Conservation (phyloP, 768 basidiomycete species). For the Gautieria morchelliformis region DNA sequence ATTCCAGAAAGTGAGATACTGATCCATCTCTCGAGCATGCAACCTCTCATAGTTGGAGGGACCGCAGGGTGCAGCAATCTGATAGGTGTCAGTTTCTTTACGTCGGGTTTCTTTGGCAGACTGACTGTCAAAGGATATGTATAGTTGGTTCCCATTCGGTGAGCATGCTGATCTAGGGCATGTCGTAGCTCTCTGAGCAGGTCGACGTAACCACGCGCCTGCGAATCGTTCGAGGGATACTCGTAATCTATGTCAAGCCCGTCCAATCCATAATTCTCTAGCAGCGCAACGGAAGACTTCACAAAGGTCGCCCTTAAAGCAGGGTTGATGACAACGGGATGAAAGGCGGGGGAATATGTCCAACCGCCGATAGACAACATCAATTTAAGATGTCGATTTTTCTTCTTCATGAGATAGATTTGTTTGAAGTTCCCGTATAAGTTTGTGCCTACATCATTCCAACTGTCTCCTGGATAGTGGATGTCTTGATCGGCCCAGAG, state of each 20-base stretch:
- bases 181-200: constrained; percentile 66
- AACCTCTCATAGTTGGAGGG: constrained; percentile 77
- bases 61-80: constrained; percentile 94
- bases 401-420: constrained; percentile 83
- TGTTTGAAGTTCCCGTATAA: constrained; percentile 95
- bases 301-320: constrained; percentile 67
- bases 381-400: constrained; percentile 69
- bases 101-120: constrained; percentile 1
- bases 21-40: constrained; percentile 75
- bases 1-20: constrained; percentile 91
- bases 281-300: constrained; percentile 60
- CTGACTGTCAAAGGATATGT: constrained; percentile 69
- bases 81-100: background rate
- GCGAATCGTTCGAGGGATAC: constrained; percentile 69
- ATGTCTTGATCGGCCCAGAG: constrained; percentile 95
- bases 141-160: constrained; percentile 48
- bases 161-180: constrained; percentile 68
- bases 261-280: constrained; percentile 88
- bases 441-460: constrained; percentile 86
- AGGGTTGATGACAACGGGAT: constrained; percentile 65
- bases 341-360: constrained; percentile 86
- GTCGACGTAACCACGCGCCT: constrained; percentile 79
- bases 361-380: constrained; percentile 91
- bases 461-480: constrained; percentile 89
- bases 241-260: constrained; percentile 92